Evolutionary conservation across 305 asterid species (phyloP), one percentile per base, ranked within the genome.

Genomic region (Plantago lanceolata): DNA sequence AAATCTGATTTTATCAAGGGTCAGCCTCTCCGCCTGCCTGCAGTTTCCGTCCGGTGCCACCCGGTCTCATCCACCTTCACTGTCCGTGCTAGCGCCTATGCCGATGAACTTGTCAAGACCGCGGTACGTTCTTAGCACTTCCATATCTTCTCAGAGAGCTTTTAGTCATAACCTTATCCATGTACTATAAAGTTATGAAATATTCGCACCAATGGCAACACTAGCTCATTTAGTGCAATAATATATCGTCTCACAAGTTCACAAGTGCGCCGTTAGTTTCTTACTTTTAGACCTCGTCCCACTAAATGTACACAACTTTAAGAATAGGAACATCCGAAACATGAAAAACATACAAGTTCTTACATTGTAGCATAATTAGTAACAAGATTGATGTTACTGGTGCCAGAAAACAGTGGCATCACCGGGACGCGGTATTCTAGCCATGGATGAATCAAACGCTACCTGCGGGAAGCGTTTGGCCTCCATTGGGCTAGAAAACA

Each of bases 361-460:
- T 8, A 5, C 40, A 33, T 33, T 33, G 13, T 37, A 6, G 44
- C 8, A 37, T 8, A 37, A 2, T 37, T 59, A 16, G 24, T 59
- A 18, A 5, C 19, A 21, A 40, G 45, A 40, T 40, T 40, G 8
- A 61, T 63, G 37, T 14, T 24, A 48, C 35, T 48, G 65, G 44
- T 56, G 53, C 28, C 63, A 84, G 95, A 87, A 87, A 87, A 82
- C 86, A 0, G 53, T 87, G 56, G 92, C 95, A 56, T 81, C 92
- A 9, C 92, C 89, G 5, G 95, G 95, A n/a, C 87, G 88, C n/a
- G 92, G 95, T 35, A 87, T 87, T 49, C 57, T 84, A 53, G 89
- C 92, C 63, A 87, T 87, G 85, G 95, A 87, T 24, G 95, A 87
- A 71, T 87, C 95, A 14, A 84, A 87, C 68, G 92, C 95, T 17